Conservation (phyloP, 768 basidiomycete genomes). For the Termitomyces sp. region DNA sequence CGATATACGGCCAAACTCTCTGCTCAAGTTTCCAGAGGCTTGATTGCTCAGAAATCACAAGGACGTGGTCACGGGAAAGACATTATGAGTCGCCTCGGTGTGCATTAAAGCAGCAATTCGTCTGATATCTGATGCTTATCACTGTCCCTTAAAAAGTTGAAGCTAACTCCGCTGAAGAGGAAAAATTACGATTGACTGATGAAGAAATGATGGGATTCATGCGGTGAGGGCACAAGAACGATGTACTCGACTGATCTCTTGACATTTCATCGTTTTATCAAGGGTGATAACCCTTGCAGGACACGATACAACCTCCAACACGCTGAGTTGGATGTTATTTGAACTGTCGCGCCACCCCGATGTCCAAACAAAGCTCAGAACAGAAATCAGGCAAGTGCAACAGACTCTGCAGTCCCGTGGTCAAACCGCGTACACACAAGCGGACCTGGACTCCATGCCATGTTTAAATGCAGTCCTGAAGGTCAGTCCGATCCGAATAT, state of each 20-base stretch:
- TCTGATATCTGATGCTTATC: not conserved
- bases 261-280: slow-evolving; percentile 23
- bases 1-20: slow-evolving; percentile 26
- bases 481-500: slow-evolving; percentile 17
- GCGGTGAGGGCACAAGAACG: slow-evolving; percentile 32
- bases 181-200: slow-evolving; percentile 35
- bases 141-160: slow-evolving; percentile 29
- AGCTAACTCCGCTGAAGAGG: slow-evolving; percentile 47
- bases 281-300: slow-evolving; percentile 50
- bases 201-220: slow-evolving; percentile 46
- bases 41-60: slow-evolving; percentile 30
- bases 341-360: slow-evolving; percentile 55
- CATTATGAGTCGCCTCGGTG: slow-evolving; percentile 39
- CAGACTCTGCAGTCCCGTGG: slow-evolving; percentile 29
- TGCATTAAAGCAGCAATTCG: not conserved
- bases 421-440: slow-evolving; percentile 28
- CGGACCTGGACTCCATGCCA: slow-evolving; percentile 45
- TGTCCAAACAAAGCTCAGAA: slow-evolving; percentile 54
- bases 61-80: slow-evolving; percentile 31
- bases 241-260: not conserved
- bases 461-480: slow-evolving; percentile 42
- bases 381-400: slow-evolving; percentile 46
- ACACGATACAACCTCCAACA: slow-evolving; percentile 58
- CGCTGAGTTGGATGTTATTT: slow-evolving; percentile 55
- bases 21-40: slow-evolving; percentile 25